Base-by-base conservation (phyloP, 2,329 filamentous ascomycete genomes). In the Fusarium stilboides region DNA sequence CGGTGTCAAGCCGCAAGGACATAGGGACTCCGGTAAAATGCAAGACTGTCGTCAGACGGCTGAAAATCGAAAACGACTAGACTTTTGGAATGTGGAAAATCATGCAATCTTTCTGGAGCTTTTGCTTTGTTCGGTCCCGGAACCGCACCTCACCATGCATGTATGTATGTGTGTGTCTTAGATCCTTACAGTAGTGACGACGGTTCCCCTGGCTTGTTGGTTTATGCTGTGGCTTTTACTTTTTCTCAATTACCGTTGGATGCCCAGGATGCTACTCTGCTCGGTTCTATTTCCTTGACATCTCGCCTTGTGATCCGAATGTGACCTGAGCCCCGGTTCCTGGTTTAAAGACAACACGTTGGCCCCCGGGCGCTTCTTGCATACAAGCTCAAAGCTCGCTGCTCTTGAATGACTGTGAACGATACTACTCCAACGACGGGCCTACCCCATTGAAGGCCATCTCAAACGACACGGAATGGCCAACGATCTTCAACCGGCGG, bases 381-480 rank as follows among this genome's bases (percentile, higher is more conserved):
- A n/a, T 9, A 31, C 17, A 13, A 40, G 15, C 28, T 47, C 39
- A 9, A 40, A 55, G 14, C 3, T 24, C 20, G 20, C 8, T 34
- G 12, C 12, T 17, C 33, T 33, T n/a, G 3, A 17, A 44, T 20
- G 40, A 6, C 8, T 28, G n/a, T 3, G 28, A 24, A 43, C 36
- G 39, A 14, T 57, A 42, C 51, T 42, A 51, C 44, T 49, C 39
- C 28, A 20, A 36, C 46, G 33, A 43, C 37, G 42, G 49, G 31
- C 28, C 28, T 10, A 14, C n/a, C 20, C 26, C 24, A 20, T 39
- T 39, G 10, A 39, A 39, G 17, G 37, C n/a, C n/a, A 14, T 5
- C 6, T 22, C 8, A 4, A n/a, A 20, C 31, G 6, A 53, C 31
- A n/a, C 45, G 28, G 31, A 24, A 74, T 74, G 71, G 33, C 55